Conservation (phyloP, 148 eudicot genomes). For the Rhododendron vialii region DNA sequence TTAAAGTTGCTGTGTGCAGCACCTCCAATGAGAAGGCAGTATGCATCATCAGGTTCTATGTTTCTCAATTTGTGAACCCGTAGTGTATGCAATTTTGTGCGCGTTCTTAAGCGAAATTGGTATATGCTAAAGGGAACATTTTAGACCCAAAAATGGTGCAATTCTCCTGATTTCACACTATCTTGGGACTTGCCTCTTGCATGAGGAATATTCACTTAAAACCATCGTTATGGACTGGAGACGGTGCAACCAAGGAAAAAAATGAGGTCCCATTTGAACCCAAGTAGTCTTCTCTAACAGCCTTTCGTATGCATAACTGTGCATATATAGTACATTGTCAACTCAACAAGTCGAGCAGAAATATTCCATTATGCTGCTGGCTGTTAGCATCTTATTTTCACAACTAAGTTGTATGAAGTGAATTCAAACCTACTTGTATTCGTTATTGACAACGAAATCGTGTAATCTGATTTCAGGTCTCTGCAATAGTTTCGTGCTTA, state of each 20-base stretch:
- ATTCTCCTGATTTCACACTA: neutral
- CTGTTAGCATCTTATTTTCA: neutral
- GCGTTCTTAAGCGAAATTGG: neutral
- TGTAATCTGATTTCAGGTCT: conserved; percentile 54
- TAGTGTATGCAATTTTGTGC: neutral
- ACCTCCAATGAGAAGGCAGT: conserved; percentile 99
- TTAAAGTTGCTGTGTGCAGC: conserved; percentile 98
- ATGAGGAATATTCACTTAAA: neutral
- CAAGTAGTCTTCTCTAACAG: neutral
- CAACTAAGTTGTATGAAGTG: neutral
- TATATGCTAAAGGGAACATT: neutral
- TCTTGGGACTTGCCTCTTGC: neutral
- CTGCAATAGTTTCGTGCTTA: conserved; percentile 92
- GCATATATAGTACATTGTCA: neutral
- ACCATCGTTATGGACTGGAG: neutral
- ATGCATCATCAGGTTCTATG: conserved; percentile 43
- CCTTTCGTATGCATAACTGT: neutral
- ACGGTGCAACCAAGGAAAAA: neutral
- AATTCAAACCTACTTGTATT: neutral
- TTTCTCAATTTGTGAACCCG: neutral
- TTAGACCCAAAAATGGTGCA: neutral
- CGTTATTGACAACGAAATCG: neutral
- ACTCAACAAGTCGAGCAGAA: neutral
- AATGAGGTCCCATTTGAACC: neutral
- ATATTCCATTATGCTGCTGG: neutral